Percentiles rank a stretch among this genome's conserved stretches.
Conservation (phyloP, 1,284 basidiomycete species). For the Bjerkandera adusta region DNA sequence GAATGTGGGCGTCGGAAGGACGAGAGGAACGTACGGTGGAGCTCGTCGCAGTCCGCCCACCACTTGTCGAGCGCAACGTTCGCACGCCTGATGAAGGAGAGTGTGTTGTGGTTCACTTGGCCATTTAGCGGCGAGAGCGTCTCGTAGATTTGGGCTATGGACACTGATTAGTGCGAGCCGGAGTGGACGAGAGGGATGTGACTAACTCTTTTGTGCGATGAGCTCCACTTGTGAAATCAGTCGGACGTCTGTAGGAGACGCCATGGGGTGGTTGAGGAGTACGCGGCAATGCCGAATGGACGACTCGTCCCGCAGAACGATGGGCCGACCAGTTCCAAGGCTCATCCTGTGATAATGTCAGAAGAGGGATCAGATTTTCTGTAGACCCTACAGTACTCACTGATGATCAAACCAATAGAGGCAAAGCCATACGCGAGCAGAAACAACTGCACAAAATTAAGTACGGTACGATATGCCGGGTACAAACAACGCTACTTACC, state of each 20-base stretch:
- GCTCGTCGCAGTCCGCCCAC: slow-evolving; percentile 83
- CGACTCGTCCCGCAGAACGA: slow-evolving; percentile 85
- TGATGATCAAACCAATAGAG: slow-evolving; percentile 93
- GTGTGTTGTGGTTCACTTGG: slow-evolving; percentile 80
- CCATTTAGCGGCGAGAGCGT: slow-evolving; percentile 84
- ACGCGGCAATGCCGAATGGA: slow-evolving; percentile 84
- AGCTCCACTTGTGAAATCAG: slow-evolving; percentile 86
- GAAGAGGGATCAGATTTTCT: neutral
- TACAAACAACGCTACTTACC: slow-evolving; percentile 54
- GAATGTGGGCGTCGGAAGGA: neutral
- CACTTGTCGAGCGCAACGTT: slow-evolving; percentile 85
- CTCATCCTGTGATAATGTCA: slow-evolving; percentile 63
- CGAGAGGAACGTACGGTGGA: slow-evolving; percentile 57
- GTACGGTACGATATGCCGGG: too few species aligned
- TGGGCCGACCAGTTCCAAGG: slow-evolving; percentile 85
- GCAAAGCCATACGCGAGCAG: slow-evolving; percentile 91
- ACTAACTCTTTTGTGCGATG: slow-evolving; percentile 84
- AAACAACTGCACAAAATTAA: slow-evolving; percentile 59
- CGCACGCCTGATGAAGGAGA: slow-evolving; percentile 83
- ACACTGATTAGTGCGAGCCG: neutral
- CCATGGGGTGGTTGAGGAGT: slow-evolving; percentile 81
- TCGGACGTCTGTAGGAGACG: slow-evolving; percentile 84
- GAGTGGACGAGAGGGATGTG: neutral
- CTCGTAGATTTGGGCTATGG: slow-evolving; percentile 83
- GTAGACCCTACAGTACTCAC: slow-evolving; percentile 51